These are phyloP conservation scores for Phytophthora cryptogea DNA, from an alignment of 352 stramenopile species.

Conservation along the genomic window DNA sequence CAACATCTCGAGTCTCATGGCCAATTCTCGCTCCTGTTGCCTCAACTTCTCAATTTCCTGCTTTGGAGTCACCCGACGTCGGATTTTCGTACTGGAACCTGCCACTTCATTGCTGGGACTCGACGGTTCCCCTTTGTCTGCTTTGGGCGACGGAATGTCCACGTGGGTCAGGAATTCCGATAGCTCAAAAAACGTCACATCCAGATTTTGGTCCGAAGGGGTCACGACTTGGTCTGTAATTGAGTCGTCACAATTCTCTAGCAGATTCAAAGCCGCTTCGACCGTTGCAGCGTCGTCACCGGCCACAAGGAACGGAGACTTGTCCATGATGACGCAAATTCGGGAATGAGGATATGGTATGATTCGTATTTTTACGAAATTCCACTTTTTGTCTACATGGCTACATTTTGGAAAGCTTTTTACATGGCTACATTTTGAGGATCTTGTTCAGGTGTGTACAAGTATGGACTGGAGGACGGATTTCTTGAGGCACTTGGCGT, in stretches of 20 bases:
- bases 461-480: neutral
- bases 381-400: neutral
- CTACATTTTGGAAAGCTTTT: no score
- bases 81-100: neutral
- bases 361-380: neutral
- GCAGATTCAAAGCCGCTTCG: constrained; percentile 20
- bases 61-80: constrained; percentile 19
- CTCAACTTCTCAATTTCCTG: constrained; percentile 28
- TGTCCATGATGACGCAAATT: constrained; percentile 11
- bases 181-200: constrained; percentile 1
- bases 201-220: constrained; percentile 11
- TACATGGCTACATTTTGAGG: neutral
- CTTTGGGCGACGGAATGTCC: neutral
- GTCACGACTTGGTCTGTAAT: neutral
- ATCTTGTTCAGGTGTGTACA: neutral
- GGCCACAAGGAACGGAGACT: constrained; percentile 15
- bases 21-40: constrained; percentile 21
- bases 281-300: constrained; percentile 23
- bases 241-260: constrained; percentile 19
- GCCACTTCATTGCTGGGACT: neutral
- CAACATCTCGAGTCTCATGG: constrained; percentile 17
- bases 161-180: constrained; percentile 13
- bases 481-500: constrained; percentile 10
- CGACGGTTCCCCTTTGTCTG: neutral
- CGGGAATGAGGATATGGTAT: neutral